A percentile compares a stretch with the other conserved stretches of the same genome.
These are phyloP conservation scores for Trichoderma semiorbis DNA, from an alignment of 2,329 filamentous ascomycete species.

Conservation along the genomic window DNA sequence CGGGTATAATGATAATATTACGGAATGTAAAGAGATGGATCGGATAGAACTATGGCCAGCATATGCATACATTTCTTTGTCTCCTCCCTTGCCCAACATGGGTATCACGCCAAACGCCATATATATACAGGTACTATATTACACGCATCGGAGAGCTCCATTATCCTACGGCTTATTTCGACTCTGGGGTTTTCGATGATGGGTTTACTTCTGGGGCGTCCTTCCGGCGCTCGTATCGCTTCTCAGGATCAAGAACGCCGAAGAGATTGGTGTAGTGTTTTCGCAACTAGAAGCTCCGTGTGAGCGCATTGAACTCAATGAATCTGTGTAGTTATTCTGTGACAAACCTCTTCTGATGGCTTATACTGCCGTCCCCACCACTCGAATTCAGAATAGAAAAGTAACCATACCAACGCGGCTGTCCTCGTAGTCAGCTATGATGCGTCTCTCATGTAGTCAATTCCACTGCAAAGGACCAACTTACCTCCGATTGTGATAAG, in stretches of 20 bases:
- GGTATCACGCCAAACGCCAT: slow-evolving; percentile 31
- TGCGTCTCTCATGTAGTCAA: not conserved
- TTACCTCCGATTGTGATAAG: slow-evolving; percentile 55
- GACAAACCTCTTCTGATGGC: slow-evolving; percentile 40
- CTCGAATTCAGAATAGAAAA: slow-evolving; percentile 44
- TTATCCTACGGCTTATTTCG: slow-evolving; percentile 24
- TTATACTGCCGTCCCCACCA: slow-evolving; percentile 43
- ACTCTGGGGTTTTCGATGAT: slow-evolving; percentile 26
- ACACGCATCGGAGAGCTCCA: slow-evolving; percentile 21
- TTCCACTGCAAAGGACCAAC: slow-evolving; percentile 25
- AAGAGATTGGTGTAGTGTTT: slow-evolving; percentile 38
- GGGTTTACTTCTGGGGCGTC: slow-evolving; percentile 35
- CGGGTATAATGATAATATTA: slow-evolving; percentile 27
- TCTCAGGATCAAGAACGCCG: slow-evolving; percentile 40
- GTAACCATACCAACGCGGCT: slow-evolving; percentile 38
- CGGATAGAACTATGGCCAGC: slow-evolving; percentile 21
- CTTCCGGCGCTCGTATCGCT: slow-evolving; percentile 40
- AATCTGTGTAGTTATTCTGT: not conserved
- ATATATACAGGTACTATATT: slow-evolving; percentile 22
- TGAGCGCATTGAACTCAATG: not conserved
- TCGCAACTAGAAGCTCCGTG: slow-evolving; percentile 31
- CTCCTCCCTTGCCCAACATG: not conserved
- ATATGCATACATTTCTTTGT: slow-evolving; percentile 24
- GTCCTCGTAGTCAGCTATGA: not conserved
- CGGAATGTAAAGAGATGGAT: slow-evolving; percentile 18